Conservation (phyloP, 2,329 filamentous ascomycete species). For the Ceratocystis papillata region DNA sequence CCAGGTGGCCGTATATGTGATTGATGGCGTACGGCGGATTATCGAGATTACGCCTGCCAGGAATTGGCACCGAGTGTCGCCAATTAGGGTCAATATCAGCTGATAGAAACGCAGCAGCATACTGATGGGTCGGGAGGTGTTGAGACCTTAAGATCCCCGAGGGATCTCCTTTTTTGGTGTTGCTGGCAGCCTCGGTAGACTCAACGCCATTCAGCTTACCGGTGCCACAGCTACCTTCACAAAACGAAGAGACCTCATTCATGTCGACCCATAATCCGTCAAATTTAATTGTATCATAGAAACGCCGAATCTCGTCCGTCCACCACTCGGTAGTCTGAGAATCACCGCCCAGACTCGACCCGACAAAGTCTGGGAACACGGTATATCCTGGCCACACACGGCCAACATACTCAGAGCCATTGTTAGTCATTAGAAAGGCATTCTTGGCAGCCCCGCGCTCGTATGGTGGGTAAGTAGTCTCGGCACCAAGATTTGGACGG, state of each 20-base stretch:
- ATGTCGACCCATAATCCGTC: slow-evolving; percentile 49
- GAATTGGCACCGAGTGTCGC: slow-evolving; percentile 44
- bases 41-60: slow-evolving; percentile 56
- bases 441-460: slow-evolving; percentile 49
- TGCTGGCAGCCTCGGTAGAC: slow-evolving; percentile 28
- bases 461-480: slow-evolving; percentile 49
- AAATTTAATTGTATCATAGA: slow-evolving; percentile 43
- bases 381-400: slow-evolving; percentile 66
- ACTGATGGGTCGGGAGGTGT: neutral
- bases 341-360: slow-evolving; percentile 45
- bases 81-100: slow-evolving; percentile 19
- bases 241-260: slow-evolving; percentile 53
- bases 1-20: slow-evolving; percentile 49
- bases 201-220: slow-evolving; percentile 47
- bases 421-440: slow-evolving; percentile 41
- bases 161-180: slow-evolving; percentile 13
- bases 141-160: too few species aligned
- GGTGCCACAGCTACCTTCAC: slow-evolving; percentile 60
- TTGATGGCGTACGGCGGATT: slow-evolving; percentile 68
- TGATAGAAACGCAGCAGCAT: slow-evolving; percentile 17
- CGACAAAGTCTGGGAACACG: slow-evolving; percentile 61
- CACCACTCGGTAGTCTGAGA: slow-evolving; percentile 58
- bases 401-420: slow-evolving; percentile 48
- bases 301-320: slow-evolving; percentile 49
- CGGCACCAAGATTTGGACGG: slow-evolving; percentile 58